Evolutionary conservation across 768 basidiomycete genomes (phyloP), one percentile per base, ranked within the genome.

Genomic region (Brasilioporus rufonigricans): DNA sequence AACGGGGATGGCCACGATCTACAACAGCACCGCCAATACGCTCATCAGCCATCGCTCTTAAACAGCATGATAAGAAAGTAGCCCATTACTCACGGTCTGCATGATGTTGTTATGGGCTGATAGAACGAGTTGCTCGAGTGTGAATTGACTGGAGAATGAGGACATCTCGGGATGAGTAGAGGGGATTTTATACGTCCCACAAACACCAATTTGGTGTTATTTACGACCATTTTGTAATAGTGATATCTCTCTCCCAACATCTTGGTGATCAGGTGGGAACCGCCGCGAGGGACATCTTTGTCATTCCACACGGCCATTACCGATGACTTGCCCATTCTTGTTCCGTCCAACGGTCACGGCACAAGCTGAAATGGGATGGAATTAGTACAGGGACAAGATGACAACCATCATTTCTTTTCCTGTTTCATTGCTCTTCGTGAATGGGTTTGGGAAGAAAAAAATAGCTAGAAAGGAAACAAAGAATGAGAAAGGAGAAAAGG

Each of bases 71-170:
- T 6, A 19, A 27, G 27, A 29, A 29, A 19, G 14, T 11, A 21
- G 1, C 18, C 0, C 16, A 19, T 29, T n/a, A 45, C 63, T 52
- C 47, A 65, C 63, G 11, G 55, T 59, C 48, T 64, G 63, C 63
- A 64, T 64, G 44, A 64, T 64, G 44, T 13, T 55, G 2, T 44
- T 1, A 11, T 27, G 44, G 29, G 33, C 16, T 56, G 35, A 52
- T 58, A 49, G 33, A 35, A 13, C 13, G 38, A 32, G 41, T 36
- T 53, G 23, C 13, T 61, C 16, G 32, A 13, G 18, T 38, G 26
- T 47, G 4, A 32, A 24, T 38, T 9, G 21, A 32, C 33, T 50
- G 33, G 48, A 19, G 35, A 3, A 48, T 19, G 32, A 24, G 40
- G 12, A 9, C 3, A 2, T 29, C 13, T 3, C 14, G 2, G 14